Percentiles rank a stretch among this genome's conserved stretches.
Evolutionary conservation across 2,329 filamentous ascomycete species (phyloP).

Genomic region (Aphanocladium album): DNA sequence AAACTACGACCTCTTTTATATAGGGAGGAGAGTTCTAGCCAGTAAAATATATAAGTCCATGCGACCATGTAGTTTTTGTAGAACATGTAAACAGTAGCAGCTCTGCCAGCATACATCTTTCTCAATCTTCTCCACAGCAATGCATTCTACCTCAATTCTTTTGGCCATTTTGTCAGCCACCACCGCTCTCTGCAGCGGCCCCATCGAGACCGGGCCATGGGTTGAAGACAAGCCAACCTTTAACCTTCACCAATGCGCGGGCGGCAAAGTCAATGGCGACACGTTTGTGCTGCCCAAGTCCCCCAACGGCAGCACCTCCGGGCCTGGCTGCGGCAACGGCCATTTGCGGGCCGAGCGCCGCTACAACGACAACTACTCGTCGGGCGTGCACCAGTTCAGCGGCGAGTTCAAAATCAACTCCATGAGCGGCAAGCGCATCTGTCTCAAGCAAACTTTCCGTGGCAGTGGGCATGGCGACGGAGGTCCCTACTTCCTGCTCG

Average conservation of each 20-base stretch:
- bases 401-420: slow-evolving; percentile 20
- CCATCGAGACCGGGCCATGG: slow-evolving; percentile 18
- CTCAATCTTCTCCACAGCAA: not conserved
- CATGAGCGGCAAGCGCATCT: slow-evolving; percentile 16
- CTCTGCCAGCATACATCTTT: not conserved
- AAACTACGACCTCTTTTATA: not conserved
- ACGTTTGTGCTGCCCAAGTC: slow-evolving; percentile 16
- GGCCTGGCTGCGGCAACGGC: slow-evolving; percentile 20
- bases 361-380: slow-evolving; percentile 19
- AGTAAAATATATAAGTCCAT: not conserved
- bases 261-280: slow-evolving; percentile 17
- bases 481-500: slow-evolving; percentile 19
- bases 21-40: not conserved
- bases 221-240: slow-evolving; percentile 7
- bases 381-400: slow-evolving; percentile 20
- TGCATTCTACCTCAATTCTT: slow-evolving; percentile 16
- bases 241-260: slow-evolving; percentile 16
- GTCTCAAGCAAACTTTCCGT: slow-evolving; percentile 21
- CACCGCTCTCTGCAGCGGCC: slow-evolving; percentile 14
- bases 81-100: not conserved
- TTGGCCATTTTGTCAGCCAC: slow-evolving; percentile 14
- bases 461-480: slow-evolving; percentile 6
- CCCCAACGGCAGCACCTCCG: slow-evolving; percentile 18
- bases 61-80: not conserved
- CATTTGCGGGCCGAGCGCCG: slow-evolving; percentile 20